phyloP scores from a whole-genome alignment of 331 rosid genomes.

The Rosa hybrid region DNA sequence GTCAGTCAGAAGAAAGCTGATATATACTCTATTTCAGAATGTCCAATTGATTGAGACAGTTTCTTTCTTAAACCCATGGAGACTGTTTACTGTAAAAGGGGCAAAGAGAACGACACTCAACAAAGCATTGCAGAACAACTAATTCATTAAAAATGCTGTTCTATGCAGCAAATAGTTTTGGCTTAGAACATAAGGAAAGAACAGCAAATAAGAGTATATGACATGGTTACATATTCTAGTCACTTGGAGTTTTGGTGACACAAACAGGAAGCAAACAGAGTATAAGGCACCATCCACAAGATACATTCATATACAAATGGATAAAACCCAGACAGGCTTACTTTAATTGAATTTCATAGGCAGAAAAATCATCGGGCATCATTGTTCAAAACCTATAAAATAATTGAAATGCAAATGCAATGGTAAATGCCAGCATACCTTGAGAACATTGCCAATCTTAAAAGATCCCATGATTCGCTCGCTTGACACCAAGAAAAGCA shows the following conservation, averaged over 20 bases:
- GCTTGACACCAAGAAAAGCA: constrained; percentile 88
- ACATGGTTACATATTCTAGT: background rate
- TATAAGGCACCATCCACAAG: background rate
- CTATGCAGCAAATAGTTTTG: constrained; percentile 1
- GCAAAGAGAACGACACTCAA: background rate
- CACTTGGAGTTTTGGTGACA: background rate
- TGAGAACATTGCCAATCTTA: constrained; percentile 69
- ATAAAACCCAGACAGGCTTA: background rate
- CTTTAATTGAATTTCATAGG: background rate
- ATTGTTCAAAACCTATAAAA: background rate
- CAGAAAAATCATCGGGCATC: background rate
- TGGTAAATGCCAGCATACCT: constrained; percentile 48
- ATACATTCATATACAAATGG: background rate
- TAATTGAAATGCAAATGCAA: background rate
- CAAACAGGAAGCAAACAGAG: background rate
- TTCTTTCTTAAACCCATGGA: background rate
- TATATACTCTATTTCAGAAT: background rate
- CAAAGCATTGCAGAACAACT: background rate
- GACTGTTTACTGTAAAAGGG: background rate
- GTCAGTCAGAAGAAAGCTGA: background rate
- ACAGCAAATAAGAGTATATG: background rate
- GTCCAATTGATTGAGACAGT: background rate
- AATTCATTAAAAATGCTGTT: background rate
- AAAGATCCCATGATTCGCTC: constrained; percentile 92
- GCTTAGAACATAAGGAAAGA: background rate